Base-by-base conservation (phyloP, 148 eudicot genomes). In the Cornus suecica region DNA sequence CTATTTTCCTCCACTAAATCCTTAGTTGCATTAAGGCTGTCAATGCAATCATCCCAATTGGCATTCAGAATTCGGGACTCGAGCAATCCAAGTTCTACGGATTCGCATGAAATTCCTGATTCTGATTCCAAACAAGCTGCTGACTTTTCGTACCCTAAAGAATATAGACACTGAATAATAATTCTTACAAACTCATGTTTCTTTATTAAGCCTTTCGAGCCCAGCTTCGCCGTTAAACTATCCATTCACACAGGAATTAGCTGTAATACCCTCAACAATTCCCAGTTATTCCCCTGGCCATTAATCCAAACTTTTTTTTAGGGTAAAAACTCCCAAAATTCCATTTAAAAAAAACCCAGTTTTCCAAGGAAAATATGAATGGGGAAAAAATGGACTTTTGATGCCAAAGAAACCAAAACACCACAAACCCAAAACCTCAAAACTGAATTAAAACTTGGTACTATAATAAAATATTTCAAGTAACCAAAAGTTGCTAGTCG, bases 41-140 rank as follows among this genome's bases (percentile, higher is more conserved):
- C 76, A 10, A 90, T 68, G 79, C 96, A 90, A 23, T 82, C 90
- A 23, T 89, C 96, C 96, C 96, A 94, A 70, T 84, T 81, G 4
- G 83, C 89, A 71, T 77, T 79, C 64, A 79, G 69, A 80, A 94
- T 74, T 64, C 81, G 84, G 20, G 90, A 80, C 79, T 94, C 88
- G 6, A 94, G 77, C 60, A 71, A 73, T 37, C 84, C 83, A 37
- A 90, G 84, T 60, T 94, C 94, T 28, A 73, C 61, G 25, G 90
- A 90, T 74, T 87, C 87, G 72, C 37, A 81, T 5, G 79, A 58
- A 74, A 94, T 75, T 29, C 92, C 82, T 0, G 99, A 92, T 74
- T 94, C 97, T 13, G 75, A 72, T 89, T 94, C 99, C 74, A 94
- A 83, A 77, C 81, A 92, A 62, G 82, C 79, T 4, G 91, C 99